phyloP scores from a whole-genome alignment of 257 asterid genomes.

The Solanum lycopersicoides region DNA sequence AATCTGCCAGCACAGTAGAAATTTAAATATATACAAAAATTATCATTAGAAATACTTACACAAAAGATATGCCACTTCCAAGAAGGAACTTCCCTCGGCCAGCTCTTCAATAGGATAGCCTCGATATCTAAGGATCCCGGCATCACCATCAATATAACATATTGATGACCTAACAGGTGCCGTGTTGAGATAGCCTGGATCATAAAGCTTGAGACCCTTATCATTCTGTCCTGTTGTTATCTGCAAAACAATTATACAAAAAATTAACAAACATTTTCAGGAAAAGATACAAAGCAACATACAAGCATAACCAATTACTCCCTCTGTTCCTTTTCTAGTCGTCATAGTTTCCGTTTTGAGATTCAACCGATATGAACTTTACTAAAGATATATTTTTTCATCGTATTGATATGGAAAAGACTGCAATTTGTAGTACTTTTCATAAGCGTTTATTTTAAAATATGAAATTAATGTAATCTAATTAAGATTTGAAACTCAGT shows the following conservation, averaged over 20 bases:
- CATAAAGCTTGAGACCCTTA: constrained; percentile 95
- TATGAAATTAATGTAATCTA: too few species aligned
- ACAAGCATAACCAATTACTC: background rate
- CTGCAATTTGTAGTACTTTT: too few species aligned
- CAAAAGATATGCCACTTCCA: constrained; percentile 95
- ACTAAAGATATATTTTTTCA: background rate
- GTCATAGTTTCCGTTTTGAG: background rate
- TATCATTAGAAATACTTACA: constrained; percentile 32
- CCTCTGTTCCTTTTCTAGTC: background rate
- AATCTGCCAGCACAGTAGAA: background rate
- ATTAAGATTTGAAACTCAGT: too few species aligned
- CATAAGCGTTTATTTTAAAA: too few species aligned
- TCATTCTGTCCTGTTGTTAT: constrained; percentile 60
- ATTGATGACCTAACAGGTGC: constrained; percentile 95
- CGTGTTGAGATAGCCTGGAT: constrained; percentile 94
- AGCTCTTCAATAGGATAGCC: constrained; percentile 96
- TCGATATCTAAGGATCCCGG: constrained; percentile 89
- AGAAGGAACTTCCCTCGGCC: constrained; percentile 83
- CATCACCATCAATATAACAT: constrained; percentile 95
- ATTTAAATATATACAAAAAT: background rate
- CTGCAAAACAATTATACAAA: constrained; percentile 29
- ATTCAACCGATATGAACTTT: background rate
- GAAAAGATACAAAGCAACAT: background rate
- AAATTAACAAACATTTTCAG: background rate
- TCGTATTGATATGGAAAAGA: background rate